A percentile compares a stretch with the other conserved stretches of the same genome.
phyloP scores from a whole-genome alignment of 1,284 basidiomycete genomes.

The Trametes sp. region DNA sequence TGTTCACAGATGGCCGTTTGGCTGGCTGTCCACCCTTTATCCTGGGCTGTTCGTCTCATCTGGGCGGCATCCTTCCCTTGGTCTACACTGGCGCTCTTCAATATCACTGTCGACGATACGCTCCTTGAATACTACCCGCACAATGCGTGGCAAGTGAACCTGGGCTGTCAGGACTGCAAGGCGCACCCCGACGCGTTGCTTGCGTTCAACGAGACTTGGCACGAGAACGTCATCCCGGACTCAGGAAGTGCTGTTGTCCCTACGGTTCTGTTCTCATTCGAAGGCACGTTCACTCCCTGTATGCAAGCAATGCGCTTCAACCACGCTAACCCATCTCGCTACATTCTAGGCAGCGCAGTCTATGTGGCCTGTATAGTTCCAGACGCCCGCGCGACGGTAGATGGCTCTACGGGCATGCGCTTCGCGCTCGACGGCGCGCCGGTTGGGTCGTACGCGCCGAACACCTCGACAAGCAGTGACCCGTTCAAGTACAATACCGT shows the following conservation, averaged over 20 bases:
- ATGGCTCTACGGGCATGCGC: conserved; percentile 41
- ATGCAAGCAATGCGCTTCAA: background rate
- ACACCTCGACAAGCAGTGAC: conserved; percentile 28
- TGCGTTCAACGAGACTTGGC: conserved; percentile 30
- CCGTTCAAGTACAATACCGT: conserved; percentile 41
- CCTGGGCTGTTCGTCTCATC: no score
- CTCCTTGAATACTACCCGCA: conserved; percentile 39
- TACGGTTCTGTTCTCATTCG: conserved; percentile 36
- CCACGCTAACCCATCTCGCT: background rate
- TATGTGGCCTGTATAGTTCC: conserved; percentile 43
- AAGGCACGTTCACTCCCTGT: conserved; percentile 31
- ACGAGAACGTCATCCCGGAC: conserved; percentile 34
- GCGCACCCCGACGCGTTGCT: conserved; percentile 35
- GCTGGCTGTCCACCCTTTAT: background rate
- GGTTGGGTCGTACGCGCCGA: conserved; percentile 37
- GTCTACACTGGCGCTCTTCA: conserved; percentile 18
- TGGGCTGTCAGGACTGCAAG: conserved; percentile 34
- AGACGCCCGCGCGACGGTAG: conserved; percentile 22
- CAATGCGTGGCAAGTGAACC: conserved; percentile 40
- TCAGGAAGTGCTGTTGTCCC: conserved; percentile 23
- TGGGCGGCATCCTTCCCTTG: background rate
- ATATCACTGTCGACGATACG: conserved; percentile 51
- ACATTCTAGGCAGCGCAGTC: conserved; percentile 37
- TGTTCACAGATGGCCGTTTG: no score
- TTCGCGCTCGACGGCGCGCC: conserved; percentile 45